phyloP scores from a whole-genome alignment of 495 filamentous ascomycete species.

The Trichoderma virens region DNA sequence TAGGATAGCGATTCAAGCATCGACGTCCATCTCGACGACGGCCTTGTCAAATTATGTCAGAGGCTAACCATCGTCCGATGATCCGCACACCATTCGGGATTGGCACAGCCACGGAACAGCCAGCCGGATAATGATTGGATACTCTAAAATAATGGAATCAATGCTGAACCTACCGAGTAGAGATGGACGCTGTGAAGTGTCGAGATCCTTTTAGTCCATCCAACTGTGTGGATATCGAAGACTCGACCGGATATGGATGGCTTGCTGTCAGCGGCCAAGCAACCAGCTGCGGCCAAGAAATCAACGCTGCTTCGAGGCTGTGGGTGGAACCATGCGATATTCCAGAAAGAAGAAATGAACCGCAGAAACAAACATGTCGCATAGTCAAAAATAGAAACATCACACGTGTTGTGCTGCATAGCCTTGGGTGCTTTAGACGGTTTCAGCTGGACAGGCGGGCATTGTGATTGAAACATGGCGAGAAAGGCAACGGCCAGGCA shows the following conservation, averaged over 20 bases:
- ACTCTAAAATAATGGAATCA: background rate
- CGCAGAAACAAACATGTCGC: background rate
- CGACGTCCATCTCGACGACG: background rate
- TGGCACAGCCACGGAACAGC: background rate
- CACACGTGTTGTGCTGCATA: background rate
- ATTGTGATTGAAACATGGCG: background rate
- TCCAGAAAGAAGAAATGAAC: no score
- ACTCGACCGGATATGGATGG: background rate
- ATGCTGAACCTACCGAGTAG: background rate
- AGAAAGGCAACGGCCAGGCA: background rate
- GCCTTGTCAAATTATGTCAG: background rate
- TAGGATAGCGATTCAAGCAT: background rate
- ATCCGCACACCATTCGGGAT: background rate
- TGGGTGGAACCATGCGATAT: background rate
- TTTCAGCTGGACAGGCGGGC: constrained; percentile 5
- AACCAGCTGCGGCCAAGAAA: background rate
- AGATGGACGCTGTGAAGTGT: background rate
- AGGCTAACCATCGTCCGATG: background rate
- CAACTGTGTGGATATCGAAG: background rate
- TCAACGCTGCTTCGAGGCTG: background rate
- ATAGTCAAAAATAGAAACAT: constrained; percentile 4
- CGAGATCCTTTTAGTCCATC: background rate
- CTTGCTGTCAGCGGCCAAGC: background rate
- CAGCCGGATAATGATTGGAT: background rate
- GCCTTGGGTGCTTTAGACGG: background rate